Conservation (phyloP, 164 flowering plant species). For the Vitis amurensis region DNA sequence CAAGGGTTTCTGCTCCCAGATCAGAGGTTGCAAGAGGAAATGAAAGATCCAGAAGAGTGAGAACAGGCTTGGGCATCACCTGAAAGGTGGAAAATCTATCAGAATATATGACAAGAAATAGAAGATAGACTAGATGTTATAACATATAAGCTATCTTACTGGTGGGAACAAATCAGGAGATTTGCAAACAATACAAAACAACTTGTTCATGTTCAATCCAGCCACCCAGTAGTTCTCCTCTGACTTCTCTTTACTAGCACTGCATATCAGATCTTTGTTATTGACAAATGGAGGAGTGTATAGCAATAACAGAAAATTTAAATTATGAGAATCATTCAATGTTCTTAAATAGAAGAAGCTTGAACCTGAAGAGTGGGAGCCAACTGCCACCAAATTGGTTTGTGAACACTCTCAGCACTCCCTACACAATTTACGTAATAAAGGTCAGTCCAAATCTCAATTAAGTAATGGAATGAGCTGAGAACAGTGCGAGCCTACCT, state of each 20-base stretch:
- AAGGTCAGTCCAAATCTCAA: conserved; percentile 13
- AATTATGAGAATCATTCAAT: background rate
- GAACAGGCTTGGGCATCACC: conserved; percentile 91
- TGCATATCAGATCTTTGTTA: conserved; percentile 26
- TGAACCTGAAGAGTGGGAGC: conserved; percentile 93
- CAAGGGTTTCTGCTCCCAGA: conserved; percentile 82
- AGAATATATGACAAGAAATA: background rate
- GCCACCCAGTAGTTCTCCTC: conserved; percentile 87
- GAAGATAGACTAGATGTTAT: background rate
- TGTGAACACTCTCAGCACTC: conserved; percentile 73
- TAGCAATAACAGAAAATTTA: background rate
- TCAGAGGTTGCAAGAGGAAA: conserved; percentile 93
- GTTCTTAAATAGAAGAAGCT: background rate
- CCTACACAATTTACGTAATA: conserved; percentile 45
- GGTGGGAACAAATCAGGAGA: conserved; percentile 72
- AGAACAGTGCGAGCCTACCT: conserved; percentile 46
- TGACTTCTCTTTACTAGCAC: conserved; percentile 65
- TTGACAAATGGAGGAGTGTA: background rate
- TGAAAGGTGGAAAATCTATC: conserved; percentile 25
- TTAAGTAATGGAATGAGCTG: background rate
- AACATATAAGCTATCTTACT: conserved; percentile 36
- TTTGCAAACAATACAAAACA: conserved; percentile 86
- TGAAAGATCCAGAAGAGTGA: conserved; percentile 61
- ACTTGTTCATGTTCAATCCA: conserved; percentile 72
- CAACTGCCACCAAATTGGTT: conserved; percentile 88